Percentiles rank a stretch among this genome's conserved stretches.
These are phyloP conservation scores for Fusarium graminum DNA, from an alignment of 2,329 filamentous ascomycete species.

Conservation along the genomic window DNA sequence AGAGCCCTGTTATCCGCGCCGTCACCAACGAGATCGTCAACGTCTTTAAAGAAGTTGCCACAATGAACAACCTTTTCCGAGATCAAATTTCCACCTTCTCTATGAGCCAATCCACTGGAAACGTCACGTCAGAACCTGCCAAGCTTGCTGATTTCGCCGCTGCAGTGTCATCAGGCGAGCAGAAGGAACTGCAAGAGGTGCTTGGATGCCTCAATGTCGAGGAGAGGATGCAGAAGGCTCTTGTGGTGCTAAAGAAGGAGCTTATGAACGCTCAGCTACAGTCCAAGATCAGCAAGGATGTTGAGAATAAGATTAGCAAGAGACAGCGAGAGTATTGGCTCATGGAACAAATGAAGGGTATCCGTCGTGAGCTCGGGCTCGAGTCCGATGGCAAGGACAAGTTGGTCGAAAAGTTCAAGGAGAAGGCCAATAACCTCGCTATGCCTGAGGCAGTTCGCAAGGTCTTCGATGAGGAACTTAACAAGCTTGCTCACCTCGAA, in stretches of 20 bases:
- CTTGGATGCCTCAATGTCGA: slow-evolving; percentile 91
- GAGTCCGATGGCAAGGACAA: slow-evolving; percentile 99
- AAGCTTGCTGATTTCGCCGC: slow-evolving; percentile 98
- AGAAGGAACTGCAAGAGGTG: slow-evolving; percentile 92
- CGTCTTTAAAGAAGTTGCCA: slow-evolving; percentile 97
- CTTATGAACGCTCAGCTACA: slow-evolving; percentile 98
- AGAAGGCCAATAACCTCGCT: slow-evolving; percentile 90
- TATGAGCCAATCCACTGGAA: slow-evolving; percentile 93
- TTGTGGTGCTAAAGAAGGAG: slow-evolving; percentile 96
- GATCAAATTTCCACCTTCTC: slow-evolving; percentile 98
- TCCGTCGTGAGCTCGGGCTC: slow-evolving; percentile 92
- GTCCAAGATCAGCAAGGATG: slow-evolving; percentile 97
- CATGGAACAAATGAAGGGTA: slow-evolving; percentile 99
- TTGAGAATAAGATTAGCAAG: slow-evolving; percentile 97
- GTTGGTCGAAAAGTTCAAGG: slow-evolving; percentile 95
- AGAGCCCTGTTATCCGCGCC: slow-evolving; percentile 88
- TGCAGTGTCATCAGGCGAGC: slow-evolving; percentile 93
- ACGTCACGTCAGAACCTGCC: slow-evolving; percentile 92
- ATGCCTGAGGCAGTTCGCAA: slow-evolving; percentile 98
- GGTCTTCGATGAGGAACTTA: slow-evolving; percentile 97
- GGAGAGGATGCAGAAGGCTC: slow-evolving; percentile 89
- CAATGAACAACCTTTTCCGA: slow-evolving; percentile 92
- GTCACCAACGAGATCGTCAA: slow-evolving; percentile 98
- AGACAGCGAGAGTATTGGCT: slow-evolving; percentile 98
- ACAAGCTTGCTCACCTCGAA: slow-evolving; percentile 95